Evolutionary conservation across 495 filamentous ascomycete species (phyloP), one percentile per base, ranked within the genome.

Genomic region (Penicillium daleae): DNA sequence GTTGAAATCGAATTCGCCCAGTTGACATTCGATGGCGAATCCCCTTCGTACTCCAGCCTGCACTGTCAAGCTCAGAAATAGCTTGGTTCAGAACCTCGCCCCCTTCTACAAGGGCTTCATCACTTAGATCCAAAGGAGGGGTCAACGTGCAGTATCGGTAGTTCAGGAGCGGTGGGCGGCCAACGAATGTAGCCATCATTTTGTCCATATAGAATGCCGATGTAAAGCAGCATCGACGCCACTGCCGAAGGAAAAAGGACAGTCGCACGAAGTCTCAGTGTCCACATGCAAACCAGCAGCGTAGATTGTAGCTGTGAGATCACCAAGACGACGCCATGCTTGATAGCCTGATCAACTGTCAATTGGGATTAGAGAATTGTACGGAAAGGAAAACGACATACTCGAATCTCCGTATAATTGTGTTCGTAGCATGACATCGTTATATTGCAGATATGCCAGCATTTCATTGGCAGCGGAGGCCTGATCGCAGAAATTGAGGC

Each of bases 211-310:
- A 75, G 40, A 85, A 88, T 5, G 79, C 76, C n/a, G 76, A 72
- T 24, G 80, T 75, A 56, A 88, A 87, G n/a, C 83, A 72, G 21
- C 74, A 76, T 67, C 81, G 78, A 22, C 81, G 76, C 67, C 82
- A 71, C 58, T 85, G 80, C 9, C 69, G 75, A 9, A 85, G 76
- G 60, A 85, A 84, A 83, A 82, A 1, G 84, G 82, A 22, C 78
- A 80, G 22, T 77, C 67, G 4, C 79, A 73, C 26, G 75, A 58
- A 6, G 74, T 71, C 15, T 74, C 71, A 37, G 69, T 77, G 54
- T 84, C 80, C 65, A 83, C 79, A 65, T 89, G 87, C 2, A 88
- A 71, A 15, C 86, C 86, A 19, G 85, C 76, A 24, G 84, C 83
- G 31, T 84, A 83, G n/a, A 85, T 69, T 0, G 85, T 80, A 12